Evolutionary conservation across 2,329 filamentous ascomycete species (phyloP).

Genomic region (Coniochaeta ligniaria): DNA sequence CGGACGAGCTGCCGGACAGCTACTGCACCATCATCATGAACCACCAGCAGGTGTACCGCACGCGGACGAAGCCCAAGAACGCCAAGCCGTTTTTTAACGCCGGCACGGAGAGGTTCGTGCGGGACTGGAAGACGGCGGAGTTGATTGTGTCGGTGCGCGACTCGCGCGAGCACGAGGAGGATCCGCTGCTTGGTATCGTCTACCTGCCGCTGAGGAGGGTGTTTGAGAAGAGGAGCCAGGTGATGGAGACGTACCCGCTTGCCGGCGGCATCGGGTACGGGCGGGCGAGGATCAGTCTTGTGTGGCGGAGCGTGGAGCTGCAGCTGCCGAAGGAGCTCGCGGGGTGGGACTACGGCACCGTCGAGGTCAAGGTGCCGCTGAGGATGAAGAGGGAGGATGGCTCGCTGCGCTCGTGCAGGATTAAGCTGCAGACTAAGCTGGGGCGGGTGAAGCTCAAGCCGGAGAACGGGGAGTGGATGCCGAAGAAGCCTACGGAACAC

Average conservation of each 20-base stretch:
- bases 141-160: slow-evolving; percentile 63
- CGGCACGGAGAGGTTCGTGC: slow-evolving; percentile 64
- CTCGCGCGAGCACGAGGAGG: slow-evolving; percentile 60
- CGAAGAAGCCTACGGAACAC: slow-evolving; percentile 34
- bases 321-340: slow-evolving; percentile 50
- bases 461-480: slow-evolving; percentile 40
- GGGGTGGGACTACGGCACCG: slow-evolving; percentile 67
- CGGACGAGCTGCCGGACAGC: slow-evolving; percentile 58
- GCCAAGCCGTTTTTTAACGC: slow-evolving; percentile 75
- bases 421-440: slow-evolving; percentile 20
- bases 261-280: slow-evolving; percentile 69
- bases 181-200: slow-evolving; percentile 62
- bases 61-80: slow-evolving; percentile 71
- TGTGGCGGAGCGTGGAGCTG: slow-evolving; percentile 63
- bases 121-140: slow-evolving; percentile 60
- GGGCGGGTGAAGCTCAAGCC: slow-evolving; percentile 52
- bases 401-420: slow-evolving; percentile 8
- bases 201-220: slow-evolving; percentile 58
- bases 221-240: slow-evolving; percentile 55
- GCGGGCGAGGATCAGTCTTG: slow-evolving; percentile 60
- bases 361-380: slow-evolving; percentile 52
- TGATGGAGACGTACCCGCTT: slow-evolving; percentile 60
- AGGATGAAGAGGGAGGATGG: slow-evolving; percentile 20
- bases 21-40: slow-evolving; percentile 71
- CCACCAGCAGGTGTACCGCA: slow-evolving; percentile 62